Evolutionary conservation across 2,329 filamentous ascomycete species (phyloP), one percentile per base, ranked within the genome.

Genomic region (Phoma sp.): DNA sequence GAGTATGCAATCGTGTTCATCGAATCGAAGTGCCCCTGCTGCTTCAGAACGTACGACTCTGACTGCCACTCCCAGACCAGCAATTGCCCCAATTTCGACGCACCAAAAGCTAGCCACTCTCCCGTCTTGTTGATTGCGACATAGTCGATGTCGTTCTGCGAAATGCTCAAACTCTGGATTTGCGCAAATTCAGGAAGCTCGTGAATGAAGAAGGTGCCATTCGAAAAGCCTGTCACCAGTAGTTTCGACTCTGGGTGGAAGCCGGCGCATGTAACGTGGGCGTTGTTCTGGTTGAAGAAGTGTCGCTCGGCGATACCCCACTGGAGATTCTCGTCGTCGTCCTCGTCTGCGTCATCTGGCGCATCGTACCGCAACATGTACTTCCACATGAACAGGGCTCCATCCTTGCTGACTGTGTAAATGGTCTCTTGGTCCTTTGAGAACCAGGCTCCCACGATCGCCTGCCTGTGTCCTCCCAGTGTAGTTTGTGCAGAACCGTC

Each of bases 41-140:
- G 95, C 77, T 99, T 99, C 40, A 99, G 81, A 53, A 99, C 96
- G 75, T 99, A 99, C 5, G 93, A 98, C 76, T 99, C 96, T 0
- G 95, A 99, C 73, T 98, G 93, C 93, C 96, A 99, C 74, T 99
- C 95, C 95, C 95, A 99, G 4, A 99, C 95, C 4, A 99, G 80
- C n/a, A 99, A 81, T 72, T 99, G 95, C 0, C 96, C 96, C 5
- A 96, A 83, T 67, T 96, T 96, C 2, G 95, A 96, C 0, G 96
- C 95, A 12, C 93, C 95, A 74, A 99, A 97, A 0, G 96, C 96
- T 18, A 99, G 80, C 95, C 95, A 99, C 78, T 98, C 93, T 46
- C 95, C 95, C 26, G 89, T 91, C 73, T 91, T 90, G 78, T 98
- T 99, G 70, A 97, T 92, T 0, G 92, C 91, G 50, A 98, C 91